phyloP scores from a whole-genome alignment of 129 eudicot species.

The Kitagawia praeruptora region DNA sequence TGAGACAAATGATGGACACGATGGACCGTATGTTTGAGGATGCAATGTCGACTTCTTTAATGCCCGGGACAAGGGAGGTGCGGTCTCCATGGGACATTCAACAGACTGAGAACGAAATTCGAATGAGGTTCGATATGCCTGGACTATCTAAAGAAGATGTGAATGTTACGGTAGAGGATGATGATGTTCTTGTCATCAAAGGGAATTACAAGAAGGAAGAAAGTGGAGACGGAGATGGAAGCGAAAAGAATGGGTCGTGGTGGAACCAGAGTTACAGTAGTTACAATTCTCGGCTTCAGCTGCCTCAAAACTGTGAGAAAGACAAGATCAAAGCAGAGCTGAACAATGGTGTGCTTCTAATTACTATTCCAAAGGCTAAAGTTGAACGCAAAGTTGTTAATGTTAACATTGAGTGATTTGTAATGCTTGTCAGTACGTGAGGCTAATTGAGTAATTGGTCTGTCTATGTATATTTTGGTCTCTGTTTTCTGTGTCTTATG shows the following conservation, averaged over 20 bases:
- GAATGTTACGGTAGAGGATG: slow-evolving; percentile 49
- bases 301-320: slow-evolving; percentile 65
- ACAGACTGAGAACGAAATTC: slow-evolving; percentile 56
- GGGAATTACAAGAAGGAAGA: slow-evolving; percentile 49
- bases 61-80: slow-evolving; percentile 21
- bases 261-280: slow-evolving; percentile 31
- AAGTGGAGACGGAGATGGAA: slow-evolving; percentile 1
- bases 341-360: slow-evolving; percentile 66
- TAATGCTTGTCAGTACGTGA: not conserved
- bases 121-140: slow-evolving; percentile 75
- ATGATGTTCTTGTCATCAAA: slow-evolving; percentile 57
- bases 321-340: slow-evolving; percentile 72
- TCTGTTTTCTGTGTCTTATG: not conserved
- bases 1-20: slow-evolving; percentile 61
- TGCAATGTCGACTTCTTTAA: slow-evolving; percentile 27
- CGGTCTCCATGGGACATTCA: slow-evolving; percentile 71
- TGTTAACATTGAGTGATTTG: slow-evolving; percentile 43
- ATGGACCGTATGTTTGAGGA: slow-evolving; percentile 53
- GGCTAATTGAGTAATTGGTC: not conserved
- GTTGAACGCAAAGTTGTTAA: slow-evolving; percentile 59
- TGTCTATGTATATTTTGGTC: not conserved
- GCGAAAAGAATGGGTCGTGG: slow-evolving; percentile 31
- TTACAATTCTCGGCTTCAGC: slow-evolving; percentile 39
- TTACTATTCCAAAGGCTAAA: slow-evolving; percentile 55
- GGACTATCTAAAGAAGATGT: slow-evolving; percentile 80